Conservation (phyloP, 192 early-diverging fungal species). For the Umbelopsis sp. region DNA sequence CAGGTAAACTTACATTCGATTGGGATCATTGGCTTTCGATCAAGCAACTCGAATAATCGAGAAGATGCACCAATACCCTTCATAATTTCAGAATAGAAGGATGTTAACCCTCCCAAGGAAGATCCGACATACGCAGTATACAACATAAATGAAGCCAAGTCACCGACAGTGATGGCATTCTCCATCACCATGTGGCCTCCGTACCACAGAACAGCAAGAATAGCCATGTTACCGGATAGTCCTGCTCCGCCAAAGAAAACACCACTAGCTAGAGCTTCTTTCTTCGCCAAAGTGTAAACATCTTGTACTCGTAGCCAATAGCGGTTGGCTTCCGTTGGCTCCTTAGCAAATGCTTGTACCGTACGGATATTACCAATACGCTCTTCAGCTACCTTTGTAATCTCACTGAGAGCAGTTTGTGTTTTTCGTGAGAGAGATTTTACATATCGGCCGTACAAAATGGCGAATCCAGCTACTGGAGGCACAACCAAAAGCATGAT, state of each 20-base stretch:
- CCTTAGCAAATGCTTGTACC: constrained; percentile 72
- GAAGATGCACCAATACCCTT: constrained; percentile 66
- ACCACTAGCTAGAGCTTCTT: constrained; percentile 55
- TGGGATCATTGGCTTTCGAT: constrained; percentile 41
- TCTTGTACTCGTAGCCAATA: constrained; percentile 47
- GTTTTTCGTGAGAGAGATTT: constrained; percentile 60
- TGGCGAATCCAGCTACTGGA: constrained; percentile 68
- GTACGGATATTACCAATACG: constrained; percentile 84
- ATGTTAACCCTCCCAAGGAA: constrained; percentile 54
- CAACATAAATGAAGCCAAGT: constrained; percentile 67
- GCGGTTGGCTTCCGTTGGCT: constrained; percentile 44
- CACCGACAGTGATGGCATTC: constrained; percentile 63
- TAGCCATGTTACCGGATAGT: constrained; percentile 61
- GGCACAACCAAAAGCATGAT: constrained; percentile 78
- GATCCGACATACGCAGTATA: constrained; percentile 70
- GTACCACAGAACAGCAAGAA: constrained; percentile 64
- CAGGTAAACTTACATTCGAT: constrained; percentile 13
- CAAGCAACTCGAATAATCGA: constrained; percentile 61
- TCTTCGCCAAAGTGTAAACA: constrained; percentile 31
- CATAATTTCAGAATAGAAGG: constrained; percentile 74
- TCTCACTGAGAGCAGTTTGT: constrained; percentile 65
- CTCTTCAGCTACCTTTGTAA: constrained; percentile 81
- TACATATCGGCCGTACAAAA: constrained; percentile 69
- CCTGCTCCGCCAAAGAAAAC: constrained; percentile 67
- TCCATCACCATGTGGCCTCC: constrained; percentile 65